These are phyloP conservation scores for Fusarium redolens DNA, from an alignment of 2,329 filamentous ascomycete genomes.

Conservation along the genomic window DNA sequence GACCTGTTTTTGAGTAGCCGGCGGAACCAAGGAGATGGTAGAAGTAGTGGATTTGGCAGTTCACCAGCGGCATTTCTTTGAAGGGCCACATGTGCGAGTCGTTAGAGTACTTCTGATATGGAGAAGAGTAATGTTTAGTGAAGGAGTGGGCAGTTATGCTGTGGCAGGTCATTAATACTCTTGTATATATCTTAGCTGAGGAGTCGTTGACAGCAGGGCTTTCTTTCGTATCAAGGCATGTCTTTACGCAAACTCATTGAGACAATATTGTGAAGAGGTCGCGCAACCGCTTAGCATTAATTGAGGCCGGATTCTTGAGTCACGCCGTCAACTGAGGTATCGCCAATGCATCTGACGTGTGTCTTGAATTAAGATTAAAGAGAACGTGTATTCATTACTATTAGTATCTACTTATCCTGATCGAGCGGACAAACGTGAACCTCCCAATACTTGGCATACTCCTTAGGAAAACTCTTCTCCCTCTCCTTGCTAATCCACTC, in stretches of 20 bases:
- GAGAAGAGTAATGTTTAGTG: background rate
- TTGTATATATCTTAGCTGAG: conserved; percentile 25
- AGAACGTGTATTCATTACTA: background rate
- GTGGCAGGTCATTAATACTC: background rate
- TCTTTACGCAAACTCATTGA: background rate
- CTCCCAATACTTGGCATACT: conserved; percentile 55
- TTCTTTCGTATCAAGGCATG: background rate
- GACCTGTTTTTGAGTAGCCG: conserved; percentile 65
- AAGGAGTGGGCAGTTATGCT: background rate
- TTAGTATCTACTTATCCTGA: background rate
- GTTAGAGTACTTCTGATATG: background rate
- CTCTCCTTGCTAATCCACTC: conserved; percentile 55
- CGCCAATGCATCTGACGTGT: no score
- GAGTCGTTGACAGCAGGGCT: background rate
- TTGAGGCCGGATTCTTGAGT: background rate
- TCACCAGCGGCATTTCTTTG: conserved; percentile 50
- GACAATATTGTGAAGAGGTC: no score
- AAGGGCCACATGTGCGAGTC: background rate
- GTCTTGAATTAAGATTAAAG: background rate
- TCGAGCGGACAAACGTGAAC: conserved; percentile 53
- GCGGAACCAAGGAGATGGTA: conserved; percentile 55
- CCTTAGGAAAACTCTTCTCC: conserved; percentile 46
- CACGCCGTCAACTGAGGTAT: no score
- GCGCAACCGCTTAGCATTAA: no score
- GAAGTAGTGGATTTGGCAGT: conserved; percentile 42